Percentiles rank a stretch among this genome's conserved stretches.
Evolutionary conservation across 768 basidiomycete genomes (phyloP).

Genomic region (Russula sp.): DNA sequence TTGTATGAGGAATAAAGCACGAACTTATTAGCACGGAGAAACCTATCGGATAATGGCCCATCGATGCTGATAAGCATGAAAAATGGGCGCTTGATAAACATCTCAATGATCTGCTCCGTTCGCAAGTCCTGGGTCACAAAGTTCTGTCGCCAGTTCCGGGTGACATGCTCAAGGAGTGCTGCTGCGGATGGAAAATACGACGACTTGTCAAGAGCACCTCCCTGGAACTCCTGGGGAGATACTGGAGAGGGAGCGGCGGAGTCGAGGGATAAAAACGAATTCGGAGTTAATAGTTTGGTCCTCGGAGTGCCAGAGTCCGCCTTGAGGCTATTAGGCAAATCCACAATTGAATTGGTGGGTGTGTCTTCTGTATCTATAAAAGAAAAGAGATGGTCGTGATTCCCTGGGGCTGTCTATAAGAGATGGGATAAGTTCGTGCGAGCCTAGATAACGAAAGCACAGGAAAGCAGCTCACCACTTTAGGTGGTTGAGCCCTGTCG

Average conservation of each 20-base stretch:
- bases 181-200: slow-evolving; percentile 39
- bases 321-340: neutral
- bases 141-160: slow-evolving; percentile 69
- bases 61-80: slow-evolving; percentile 81
- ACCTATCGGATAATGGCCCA: slow-evolving; percentile 71
- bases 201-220: slow-evolving; percentile 13
- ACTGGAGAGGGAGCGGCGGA: slow-evolving; percentile 8
- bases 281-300: neutral
- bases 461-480: neutral
- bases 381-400: neutral
- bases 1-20: neutral
- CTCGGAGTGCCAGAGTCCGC: neutral
- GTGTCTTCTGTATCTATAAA: slow-evolving; percentile 5
- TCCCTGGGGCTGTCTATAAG: neutral
- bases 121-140: slow-evolving; percentile 76
- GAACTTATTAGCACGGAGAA: slow-evolving; percentile 46
- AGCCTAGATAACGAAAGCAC: neutral
- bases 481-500: neutral
- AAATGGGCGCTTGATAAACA: slow-evolving; percentile 82
- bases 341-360: neutral
- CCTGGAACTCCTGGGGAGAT: neutral
- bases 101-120: slow-evolving; percentile 47
- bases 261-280: slow-evolving; percentile 17
- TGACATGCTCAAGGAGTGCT: slow-evolving; percentile 65
- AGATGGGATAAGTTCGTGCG: neutral